Evolutionary conservation across 1,284 basidiomycete genomes (phyloP).

Genomic region (Moesziomyces parantarcticus): DNA sequence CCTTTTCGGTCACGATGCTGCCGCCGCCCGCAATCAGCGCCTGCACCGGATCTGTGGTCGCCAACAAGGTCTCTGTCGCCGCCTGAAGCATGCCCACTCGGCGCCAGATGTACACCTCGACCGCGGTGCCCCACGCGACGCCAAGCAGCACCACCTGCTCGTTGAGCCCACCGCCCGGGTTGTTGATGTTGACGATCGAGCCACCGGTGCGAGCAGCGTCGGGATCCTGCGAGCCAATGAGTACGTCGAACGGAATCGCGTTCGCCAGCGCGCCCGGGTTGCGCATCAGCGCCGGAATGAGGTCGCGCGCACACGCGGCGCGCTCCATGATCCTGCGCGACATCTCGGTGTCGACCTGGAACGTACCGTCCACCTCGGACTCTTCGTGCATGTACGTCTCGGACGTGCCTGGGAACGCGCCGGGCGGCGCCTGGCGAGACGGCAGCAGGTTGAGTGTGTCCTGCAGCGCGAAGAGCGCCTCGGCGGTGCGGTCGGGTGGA

Average conservation of each 20-base stretch:
- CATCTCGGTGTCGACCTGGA: constrained; percentile 48
- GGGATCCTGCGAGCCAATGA: constrained; percentile 37
- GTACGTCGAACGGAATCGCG: constrained; percentile 41
- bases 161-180: constrained; percentile 41
- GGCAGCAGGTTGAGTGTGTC: constrained; percentile 44
- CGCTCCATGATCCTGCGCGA: constrained; percentile 49
- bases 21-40: constrained; percentile 30
- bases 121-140: constrained; percentile 49
- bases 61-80: constrained; percentile 17
- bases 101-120: constrained; percentile 53
- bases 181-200: constrained; percentile 44
- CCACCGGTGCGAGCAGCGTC: constrained; percentile 13
- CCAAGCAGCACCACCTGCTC: constrained; percentile 48
- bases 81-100: constrained; percentile 37
- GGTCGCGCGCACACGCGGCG: constrained; percentile 40
- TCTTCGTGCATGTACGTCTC: constrained; percentile 47
- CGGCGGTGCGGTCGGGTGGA: constrained; percentile 35
- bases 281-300: constrained; percentile 41
- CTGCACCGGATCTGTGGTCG: constrained; percentile 20
- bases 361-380: constrained; percentile 26
- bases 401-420: constrained; percentile 44
- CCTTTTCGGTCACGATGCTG: constrained; percentile 25
- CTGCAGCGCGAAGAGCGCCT: constrained; percentile 45
- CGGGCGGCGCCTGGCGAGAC: constrained; percentile 41
- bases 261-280: constrained; percentile 46